Percentiles rank a stretch among this genome's conserved stretches.
Evolutionary conservation across 2,329 filamentous ascomycete genomes (phyloP).

Genomic region (Ophiostoma sp.): DNA sequence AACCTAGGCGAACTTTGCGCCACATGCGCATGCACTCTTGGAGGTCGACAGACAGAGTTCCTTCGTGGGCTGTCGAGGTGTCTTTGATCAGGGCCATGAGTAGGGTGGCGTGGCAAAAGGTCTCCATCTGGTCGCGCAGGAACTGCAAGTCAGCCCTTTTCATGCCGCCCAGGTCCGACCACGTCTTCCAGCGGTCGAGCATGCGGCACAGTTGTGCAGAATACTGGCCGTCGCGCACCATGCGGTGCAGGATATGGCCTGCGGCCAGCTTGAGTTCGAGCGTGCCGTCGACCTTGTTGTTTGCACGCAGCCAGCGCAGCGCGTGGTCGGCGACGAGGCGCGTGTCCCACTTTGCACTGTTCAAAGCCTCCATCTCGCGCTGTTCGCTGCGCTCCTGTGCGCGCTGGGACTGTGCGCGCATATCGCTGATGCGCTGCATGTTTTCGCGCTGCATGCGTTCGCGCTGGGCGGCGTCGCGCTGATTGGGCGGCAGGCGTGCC

Average conservation of each 20-base stretch:
- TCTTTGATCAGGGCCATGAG: constrained; percentile 46
- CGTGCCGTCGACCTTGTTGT: constrained; percentile 8
- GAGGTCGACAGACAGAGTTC: constrained; percentile 47
- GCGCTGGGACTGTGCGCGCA: constrained; percentile 39
- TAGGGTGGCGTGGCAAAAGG: constrained; percentile 46
- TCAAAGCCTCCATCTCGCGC: constrained; percentile 47
- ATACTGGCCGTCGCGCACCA: constrained; percentile 47
- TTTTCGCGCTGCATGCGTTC: constrained; percentile 41
- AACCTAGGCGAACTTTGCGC: constrained; percentile 48
- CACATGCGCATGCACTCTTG: constrained; percentile 52
- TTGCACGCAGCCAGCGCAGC: constrained; percentile 41
- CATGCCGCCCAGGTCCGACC: constrained; percentile 53
- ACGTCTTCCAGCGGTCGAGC: constrained; percentile 50
- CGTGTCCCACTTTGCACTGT: constrained; percentile 50
- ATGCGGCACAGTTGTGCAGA: constrained; percentile 39
- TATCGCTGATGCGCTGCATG: constrained; percentile 43
- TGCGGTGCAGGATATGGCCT: constrained; percentile 46
- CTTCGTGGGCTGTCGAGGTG: constrained; percentile 42
- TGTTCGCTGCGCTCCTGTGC: constrained; percentile 42
- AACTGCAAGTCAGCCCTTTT: constrained; percentile 40
- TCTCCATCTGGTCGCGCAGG: constrained; percentile 37
- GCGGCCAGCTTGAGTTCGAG: constrained; percentile 38
- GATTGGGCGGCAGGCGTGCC: constrained; percentile 39
- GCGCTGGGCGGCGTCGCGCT: constrained; percentile 39
- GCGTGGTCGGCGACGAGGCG: constrained; percentile 43